Evolutionary conservation across 129 eudicot genomes (phyloP), one percentile per base, ranked within the genome.

Genomic region (Artemisia argyi): DNA sequence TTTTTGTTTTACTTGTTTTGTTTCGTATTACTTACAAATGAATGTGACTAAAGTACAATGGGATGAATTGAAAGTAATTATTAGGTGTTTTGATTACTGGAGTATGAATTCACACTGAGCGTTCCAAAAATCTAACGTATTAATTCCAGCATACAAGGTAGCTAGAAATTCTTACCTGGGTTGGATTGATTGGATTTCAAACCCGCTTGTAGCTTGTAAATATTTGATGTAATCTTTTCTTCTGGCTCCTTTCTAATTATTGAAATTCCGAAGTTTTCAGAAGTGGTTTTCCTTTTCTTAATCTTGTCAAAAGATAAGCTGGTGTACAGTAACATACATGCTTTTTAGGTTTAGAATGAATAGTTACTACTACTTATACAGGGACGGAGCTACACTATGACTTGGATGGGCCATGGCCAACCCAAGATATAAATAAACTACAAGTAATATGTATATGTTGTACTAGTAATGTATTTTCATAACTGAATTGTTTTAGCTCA

Each of bases 261-360:
- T 39, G 46, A 39, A 39, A 7, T 39, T 39, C 11, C 11, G 46
- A 0, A 1, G 10, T 39, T 39, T 0, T 35, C 53, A 12, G 62
- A 73, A 52, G 16, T 15, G 30, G 61, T 30, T 60, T 47, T 3
- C 28, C 14, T 50, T 50, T 51, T 28, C 16, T 17, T 19, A 46
- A 3, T 51, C n/a, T 16, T 73, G 50, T 51, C 26, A 60, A 47
- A 61, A 47, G 32, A 61, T 30, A 28, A 73, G 61, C 55, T 39
- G 46, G 46, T 68, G 75, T 56, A 53, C 42, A 19, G 42, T 19
- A 15, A 71, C 76, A 15, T 42, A 44, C 66, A 49, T 73, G 63
- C 26, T 62, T 73, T 51, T 15, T 52, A 35, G 47, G 17, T 54
- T 74, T 51, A 64, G 46, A 35, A 74, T 55, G 26, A 13, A 65